phyloP scores from a whole-genome alignment of 805 yeast genomes.

The Ogataea philodendri region DNA sequence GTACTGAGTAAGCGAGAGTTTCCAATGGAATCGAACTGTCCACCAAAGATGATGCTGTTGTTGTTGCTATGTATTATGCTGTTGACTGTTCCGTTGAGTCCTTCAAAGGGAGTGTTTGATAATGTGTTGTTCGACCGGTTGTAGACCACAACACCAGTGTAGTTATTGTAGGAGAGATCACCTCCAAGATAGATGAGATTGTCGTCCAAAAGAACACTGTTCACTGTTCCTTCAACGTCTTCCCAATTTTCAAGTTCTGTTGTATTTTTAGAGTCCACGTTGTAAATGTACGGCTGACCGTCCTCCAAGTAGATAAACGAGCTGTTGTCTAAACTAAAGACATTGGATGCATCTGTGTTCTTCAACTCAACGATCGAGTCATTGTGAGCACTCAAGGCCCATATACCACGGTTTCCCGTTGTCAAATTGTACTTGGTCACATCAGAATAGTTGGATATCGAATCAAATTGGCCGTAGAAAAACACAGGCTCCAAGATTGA shows the following conservation, averaged over 20 bases:
- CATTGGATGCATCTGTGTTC: slow-evolving; percentile 11
- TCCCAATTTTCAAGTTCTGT: slow-evolving; percentile 25
- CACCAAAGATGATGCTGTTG: slow-evolving; percentile 72
- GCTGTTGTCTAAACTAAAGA: slow-evolving; percentile 13
- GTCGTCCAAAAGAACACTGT: slow-evolving; percentile 45
- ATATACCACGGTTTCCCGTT: slow-evolving; percentile 15
- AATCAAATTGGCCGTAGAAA: slow-evolving; percentile 30
- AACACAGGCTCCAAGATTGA: slow-evolving; percentile 22
- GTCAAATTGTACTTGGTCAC: slow-evolving; percentile 26
- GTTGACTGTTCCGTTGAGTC: slow-evolving; percentile 66
- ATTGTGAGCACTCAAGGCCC: slow-evolving; percentile 21
- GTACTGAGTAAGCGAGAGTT: slow-evolving; percentile 41
- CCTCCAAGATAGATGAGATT: slow-evolving; percentile 79
- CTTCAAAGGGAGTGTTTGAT: slow-evolving; percentile 62
- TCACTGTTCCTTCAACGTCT: slow-evolving; percentile 39
- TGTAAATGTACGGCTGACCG: slow-evolving; percentile 27
- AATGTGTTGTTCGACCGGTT: slow-evolving; percentile 44
- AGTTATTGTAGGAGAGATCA: slow-evolving; percentile 48
- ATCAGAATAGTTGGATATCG: slow-evolving; percentile 25
- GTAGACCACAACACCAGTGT: slow-evolving; percentile 65
- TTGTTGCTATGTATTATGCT: slow-evolving; percentile 53
- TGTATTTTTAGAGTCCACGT: slow-evolving; percentile 5
- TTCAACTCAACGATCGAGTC: slow-evolving; percentile 15
- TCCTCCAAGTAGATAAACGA: slow-evolving; percentile 26
- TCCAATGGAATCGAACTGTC: slow-evolving; percentile 65